Evolutionary conservation across 805 yeast genomes (phyloP), one percentile per base, ranked within the genome.

Genomic region (Maudiozyma pseudohumilis): DNA sequence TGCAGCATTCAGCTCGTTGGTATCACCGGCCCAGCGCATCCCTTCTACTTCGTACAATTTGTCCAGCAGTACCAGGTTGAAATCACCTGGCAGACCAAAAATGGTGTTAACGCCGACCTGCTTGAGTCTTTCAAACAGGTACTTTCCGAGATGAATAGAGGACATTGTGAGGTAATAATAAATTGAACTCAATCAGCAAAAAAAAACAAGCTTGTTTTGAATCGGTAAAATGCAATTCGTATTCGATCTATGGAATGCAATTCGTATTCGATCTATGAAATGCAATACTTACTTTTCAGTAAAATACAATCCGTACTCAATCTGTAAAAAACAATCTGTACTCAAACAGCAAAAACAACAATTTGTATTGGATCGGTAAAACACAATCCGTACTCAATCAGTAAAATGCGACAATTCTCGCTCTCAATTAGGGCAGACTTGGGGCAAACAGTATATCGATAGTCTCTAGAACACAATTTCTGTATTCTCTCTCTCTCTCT

Each of bases 1-100:
- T 23, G 89, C 83, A 23, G 94, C 92, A 57, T 84, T 84, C 65
- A 84, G 70, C 65, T 84, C 94, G 63, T 84, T 84, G 57, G 92
- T 82, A 58, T 84, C 82, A 52, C 94, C 94, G 34, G 83, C 86
- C 94, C 94, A 83, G 65, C 80, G 72, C 61, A 83, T 53, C 23
- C 81, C 82, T 16, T 72, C 75, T 22, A 79, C 83, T 49, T 77
- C 82, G 56, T 79, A 76, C 52, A 80, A 67, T 54, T 80, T 75
- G 55, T 80, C 87, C 43, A 80, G 63, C 35, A 80, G 63, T 10
- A 81, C 64, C 56, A 78, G 66, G 66, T 80, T 80, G 74, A 79
- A 80, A 60, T 80, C 89, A 51, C 88, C 88, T 40, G 89, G 89
- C 36, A 80, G 72, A 52, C 89, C 89, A 50, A 80, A 80, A 53